These are phyloP conservation scores for Aspergillus fischeri DNA, from an alignment of 2,329 filamentous ascomycete genomes.

Conservation along the genomic window DNA sequence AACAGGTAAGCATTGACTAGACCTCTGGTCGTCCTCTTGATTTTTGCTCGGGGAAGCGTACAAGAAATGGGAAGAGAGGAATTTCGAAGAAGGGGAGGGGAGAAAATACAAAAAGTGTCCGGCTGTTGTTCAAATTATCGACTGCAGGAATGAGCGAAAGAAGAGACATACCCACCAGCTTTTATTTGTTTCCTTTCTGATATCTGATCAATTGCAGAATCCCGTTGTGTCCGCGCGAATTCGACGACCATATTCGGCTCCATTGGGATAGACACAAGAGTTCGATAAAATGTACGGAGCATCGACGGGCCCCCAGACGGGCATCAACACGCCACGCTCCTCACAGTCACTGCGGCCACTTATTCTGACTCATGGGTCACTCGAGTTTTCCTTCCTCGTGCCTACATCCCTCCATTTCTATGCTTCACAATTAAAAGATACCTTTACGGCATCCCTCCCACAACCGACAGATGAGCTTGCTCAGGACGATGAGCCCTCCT, in stretches of 20 bases:
- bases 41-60: neutral
- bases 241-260: conserved; percentile 1
- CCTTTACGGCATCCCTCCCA: conserved; percentile 80
- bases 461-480: conserved; percentile 93
- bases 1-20: neutral
- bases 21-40: neutral
- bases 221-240: neutral
- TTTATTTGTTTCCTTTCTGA: neutral
- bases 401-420: conserved; percentile 95
- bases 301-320: conserved; percentile 79
- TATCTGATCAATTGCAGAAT: conserved; percentile 1
- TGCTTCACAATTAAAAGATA: conserved; percentile 88
- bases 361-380: conserved; percentile 84
- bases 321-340: conserved; percentile 92
- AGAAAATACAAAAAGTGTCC: neutral
- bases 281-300: conserved; percentile 74
- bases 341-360: conserved; percentile 89
- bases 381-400: conserved; percentile 94
- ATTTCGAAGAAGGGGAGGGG: too few species aligned
- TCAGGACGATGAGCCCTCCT: conserved; percentile 98
- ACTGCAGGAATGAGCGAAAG: neutral
- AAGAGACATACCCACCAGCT: neutral
- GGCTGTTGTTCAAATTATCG: neutral
- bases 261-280: conserved; percentile 14
- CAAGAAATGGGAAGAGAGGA: neutral